Evolutionary conservation across 768 basidiomycete genomes (phyloP).

Genomic region (Agaricus blazei): DNA sequence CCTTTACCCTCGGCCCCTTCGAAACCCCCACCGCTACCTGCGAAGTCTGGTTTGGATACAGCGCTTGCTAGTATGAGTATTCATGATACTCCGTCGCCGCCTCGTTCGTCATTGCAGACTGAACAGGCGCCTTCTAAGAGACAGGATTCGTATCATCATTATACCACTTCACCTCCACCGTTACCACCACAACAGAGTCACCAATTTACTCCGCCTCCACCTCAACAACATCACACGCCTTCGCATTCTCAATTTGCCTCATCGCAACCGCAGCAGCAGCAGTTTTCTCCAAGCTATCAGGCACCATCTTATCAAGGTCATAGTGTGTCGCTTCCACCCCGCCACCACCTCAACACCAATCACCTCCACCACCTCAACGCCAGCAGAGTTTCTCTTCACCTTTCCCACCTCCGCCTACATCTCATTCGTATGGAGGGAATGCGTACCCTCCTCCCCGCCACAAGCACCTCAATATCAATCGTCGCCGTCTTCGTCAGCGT

Average conservation of each 20-base stretch:
- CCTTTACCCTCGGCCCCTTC: conserved; percentile 40
- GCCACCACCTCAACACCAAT: conserved; percentile 19
- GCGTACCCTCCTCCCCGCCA: conserved; percentile 2
- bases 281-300: conserved; percentile 2
- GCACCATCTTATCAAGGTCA: not conserved
- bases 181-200: conserved; percentile 7
- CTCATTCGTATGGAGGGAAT: conserved; percentile 15
- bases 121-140: conserved; percentile 18
- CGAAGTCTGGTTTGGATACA: conserved; percentile 38
- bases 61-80: conserved; percentile 58
- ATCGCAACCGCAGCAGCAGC: conserved; percentile 18
- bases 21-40: conserved; percentile 43
- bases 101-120: conserved; percentile 21
- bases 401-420: conserved; percentile 29
- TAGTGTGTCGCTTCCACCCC: conserved; percentile 11
- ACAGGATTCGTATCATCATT: conserved; percentile 8
- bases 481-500: not conserved
- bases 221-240: conserved; percentile 14
- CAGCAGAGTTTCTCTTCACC: conserved; percentile 18
- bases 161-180: conserved; percentile 13
- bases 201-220: conserved; percentile 12
- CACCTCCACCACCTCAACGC: conserved; percentile 9
- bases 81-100: conserved; percentile 18
- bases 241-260: conserved; percentile 13
- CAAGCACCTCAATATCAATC: conserved; percentile 1